Conservation (phyloP, 108 stramenopile species). For the Nitzschia sp. region DNA sequence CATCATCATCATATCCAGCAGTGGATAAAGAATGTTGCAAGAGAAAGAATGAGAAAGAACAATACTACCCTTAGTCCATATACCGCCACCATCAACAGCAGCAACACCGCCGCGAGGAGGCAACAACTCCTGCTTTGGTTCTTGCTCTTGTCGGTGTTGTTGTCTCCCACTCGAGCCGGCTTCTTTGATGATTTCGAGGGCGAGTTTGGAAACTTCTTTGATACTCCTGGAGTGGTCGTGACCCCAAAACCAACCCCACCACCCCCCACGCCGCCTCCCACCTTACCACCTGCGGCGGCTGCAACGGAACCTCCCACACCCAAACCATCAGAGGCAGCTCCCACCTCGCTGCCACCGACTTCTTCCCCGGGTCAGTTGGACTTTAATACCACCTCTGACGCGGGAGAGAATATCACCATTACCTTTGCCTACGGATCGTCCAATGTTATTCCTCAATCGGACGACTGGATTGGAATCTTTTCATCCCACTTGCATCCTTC, state of each 20-base stretch:
- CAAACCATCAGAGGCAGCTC: not conserved
- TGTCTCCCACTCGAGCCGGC: not conserved
- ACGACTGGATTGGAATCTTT: conserved; percentile 17
- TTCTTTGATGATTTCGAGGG: not conserved
- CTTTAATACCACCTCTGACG: not conserved
- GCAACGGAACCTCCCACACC: too few relatives aligned
- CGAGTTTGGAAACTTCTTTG: too few relatives aligned
- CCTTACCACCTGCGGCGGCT: too few relatives aligned
- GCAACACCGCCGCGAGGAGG: not conserved
- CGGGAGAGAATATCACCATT: not conserved
- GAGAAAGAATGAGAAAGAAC: too few relatives aligned
- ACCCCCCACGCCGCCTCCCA: too few relatives aligned
- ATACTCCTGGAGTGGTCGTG: too few relatives aligned
- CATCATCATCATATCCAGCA: not conserved
- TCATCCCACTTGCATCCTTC: not conserved
- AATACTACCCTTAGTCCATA: not conserved
- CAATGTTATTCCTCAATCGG: not conserved
- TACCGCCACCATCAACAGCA: not conserved
- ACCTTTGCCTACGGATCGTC: not conserved
- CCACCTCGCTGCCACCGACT: not conserved
- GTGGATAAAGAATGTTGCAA: too few relatives aligned
- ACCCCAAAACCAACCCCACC: too few relatives aligned
- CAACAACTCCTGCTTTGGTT: not conserved
- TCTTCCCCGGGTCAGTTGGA: not conserved
- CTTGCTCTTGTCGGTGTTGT: not conserved